Percentiles rank a stretch among this genome's conserved stretches.
Evolutionary conservation across 2,329 filamentous ascomycete species (phyloP).

Genomic region (Pseudofabraea citricarpa): DNA sequence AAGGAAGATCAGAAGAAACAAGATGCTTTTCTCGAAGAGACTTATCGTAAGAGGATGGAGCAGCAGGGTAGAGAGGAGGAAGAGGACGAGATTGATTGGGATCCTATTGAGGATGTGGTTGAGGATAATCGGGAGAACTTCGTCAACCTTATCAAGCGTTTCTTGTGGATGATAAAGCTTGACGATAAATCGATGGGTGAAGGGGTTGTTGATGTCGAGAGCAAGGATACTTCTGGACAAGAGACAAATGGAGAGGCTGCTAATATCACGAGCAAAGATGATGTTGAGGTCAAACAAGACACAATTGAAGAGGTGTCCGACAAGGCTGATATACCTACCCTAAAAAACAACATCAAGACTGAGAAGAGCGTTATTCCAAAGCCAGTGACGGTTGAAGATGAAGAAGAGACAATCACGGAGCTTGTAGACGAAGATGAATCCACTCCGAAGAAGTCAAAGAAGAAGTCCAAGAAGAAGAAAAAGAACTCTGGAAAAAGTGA

Average conservation of each 20-base stretch:
- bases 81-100: constrained; percentile 35
- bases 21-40: constrained; percentile 38
- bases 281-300: not conserved
- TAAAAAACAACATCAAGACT: not conserved
- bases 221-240: constrained; percentile 8
- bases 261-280: no score
- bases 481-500: constrained; percentile 22
- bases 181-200: no score
- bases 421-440: constrained; percentile 17
- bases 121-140: constrained; percentile 39
- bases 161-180: constrained; percentile 44
- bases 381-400: not conserved
- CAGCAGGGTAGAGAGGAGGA: constrained; percentile 26
- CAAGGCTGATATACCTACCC: not conserved
- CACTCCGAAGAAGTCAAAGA: no score
- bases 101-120: constrained; percentile 42
- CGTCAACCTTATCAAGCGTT: constrained; percentile 38
- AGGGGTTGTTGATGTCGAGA: constrained; percentile 13
- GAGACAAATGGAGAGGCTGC: no score
- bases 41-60: constrained; percentile 34
- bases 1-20: constrained; percentile 38
- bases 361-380: not conserved
- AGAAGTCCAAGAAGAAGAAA: no score
- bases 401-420: constrained; percentile 3
- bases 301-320: not conserved